A percentile compares a stretch with the other conserved stretches of the same genome.
These are phyloP conservation scores for Coemansia sp. DNA, from an alignment of 192 early-diverging fungal species.

Conservation along the genomic window DNA sequence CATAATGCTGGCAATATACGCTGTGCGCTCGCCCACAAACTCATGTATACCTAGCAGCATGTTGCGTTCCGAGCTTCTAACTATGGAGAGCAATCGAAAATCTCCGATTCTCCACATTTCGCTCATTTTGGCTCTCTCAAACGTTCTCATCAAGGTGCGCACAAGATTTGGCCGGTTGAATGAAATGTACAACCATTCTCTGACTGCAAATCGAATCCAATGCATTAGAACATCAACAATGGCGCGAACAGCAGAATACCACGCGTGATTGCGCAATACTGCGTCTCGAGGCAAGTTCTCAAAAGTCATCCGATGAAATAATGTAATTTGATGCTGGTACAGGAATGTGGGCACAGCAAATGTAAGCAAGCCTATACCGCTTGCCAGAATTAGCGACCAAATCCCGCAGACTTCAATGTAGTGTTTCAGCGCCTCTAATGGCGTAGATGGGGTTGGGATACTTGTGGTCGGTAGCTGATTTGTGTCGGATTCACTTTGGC, in stretches of 20 bases:
- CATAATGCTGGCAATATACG: conserved; percentile 1
- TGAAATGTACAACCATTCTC: conserved; percentile 20
- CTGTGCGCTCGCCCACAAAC: conserved; percentile 10
- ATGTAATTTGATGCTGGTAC: conserved; percentile 7
- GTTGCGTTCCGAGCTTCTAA: conserved; percentile 17
- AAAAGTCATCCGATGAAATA: neutral
- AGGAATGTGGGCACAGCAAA: conserved; percentile 21
- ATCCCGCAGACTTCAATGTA: conserved; percentile 20
- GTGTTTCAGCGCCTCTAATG: neutral
- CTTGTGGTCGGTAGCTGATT: neutral
- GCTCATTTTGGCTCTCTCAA: conserved; percentile 21
- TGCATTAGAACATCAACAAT: conserved; percentile 1
- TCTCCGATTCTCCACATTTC: conserved; percentile 20
- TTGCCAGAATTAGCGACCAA: conserved; percentile 10
- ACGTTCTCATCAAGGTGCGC: conserved; percentile 13
- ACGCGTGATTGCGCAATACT: neutral
- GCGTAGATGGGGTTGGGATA: neutral
- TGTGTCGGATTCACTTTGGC: neutral
- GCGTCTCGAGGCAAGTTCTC: neutral
- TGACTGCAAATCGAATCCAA: conserved; percentile 16
- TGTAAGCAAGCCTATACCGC: conserved; percentile 6
- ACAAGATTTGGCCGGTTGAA: conserved; percentile 20
- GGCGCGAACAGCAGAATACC: neutral
- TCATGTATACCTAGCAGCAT: conserved; percentile 15
- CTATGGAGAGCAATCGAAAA: conserved; percentile 3